Evolutionary conservation across 78 protist species (phyloP), one percentile per base, ranked within the genome.

Genomic region (Dictyostelium brefeldianum): DNA sequence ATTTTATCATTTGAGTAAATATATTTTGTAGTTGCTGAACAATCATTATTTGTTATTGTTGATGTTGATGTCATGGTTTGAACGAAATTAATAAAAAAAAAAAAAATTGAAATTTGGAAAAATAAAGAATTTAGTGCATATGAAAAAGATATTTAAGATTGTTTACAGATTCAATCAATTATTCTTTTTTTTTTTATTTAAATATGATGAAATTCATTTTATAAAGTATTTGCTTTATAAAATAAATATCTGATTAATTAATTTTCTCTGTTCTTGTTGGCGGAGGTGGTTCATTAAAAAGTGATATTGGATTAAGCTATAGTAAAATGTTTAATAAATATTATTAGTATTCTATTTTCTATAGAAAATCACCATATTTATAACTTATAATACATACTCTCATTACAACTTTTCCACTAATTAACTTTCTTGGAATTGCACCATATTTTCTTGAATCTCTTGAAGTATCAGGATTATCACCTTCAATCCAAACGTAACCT

Each of bases 401-500:
- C n/a, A n/a, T 54, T 10, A 94, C 29, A 25, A 84, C 79, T 18
- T 75, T 70, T 22, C 95, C 94, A 3, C 4, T 51, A 17, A 95
- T 5, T 29, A 95, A 74, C n/a, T 78, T 67, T 22, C 62, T n/a
- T 15, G 95, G 95, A 4, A 96, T 85, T 18, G 96, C 84, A 20
- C 98, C 98, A 84, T 95, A 95, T 29, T 8, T 1, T 51, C 96
- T 64, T 31, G 97, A 94, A 67, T 96, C 98, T 5, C 71, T 79
- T 47, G 98, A 96, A 75, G 94, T 75, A 20, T 25, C 11, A 43
- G 67, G 74, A 54, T 96, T 96, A 87, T 96, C 98, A 27, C 98
- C 98, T 57, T 95, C 93, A 31, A 97, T 75, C 97, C 97, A 97
- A 57, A 70, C 59, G 77, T 90, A 96, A 22, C 96, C 97, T 27